Conservation (phyloP, 176 grass and related monocot species). For the Eragrostis curvula region DNA sequence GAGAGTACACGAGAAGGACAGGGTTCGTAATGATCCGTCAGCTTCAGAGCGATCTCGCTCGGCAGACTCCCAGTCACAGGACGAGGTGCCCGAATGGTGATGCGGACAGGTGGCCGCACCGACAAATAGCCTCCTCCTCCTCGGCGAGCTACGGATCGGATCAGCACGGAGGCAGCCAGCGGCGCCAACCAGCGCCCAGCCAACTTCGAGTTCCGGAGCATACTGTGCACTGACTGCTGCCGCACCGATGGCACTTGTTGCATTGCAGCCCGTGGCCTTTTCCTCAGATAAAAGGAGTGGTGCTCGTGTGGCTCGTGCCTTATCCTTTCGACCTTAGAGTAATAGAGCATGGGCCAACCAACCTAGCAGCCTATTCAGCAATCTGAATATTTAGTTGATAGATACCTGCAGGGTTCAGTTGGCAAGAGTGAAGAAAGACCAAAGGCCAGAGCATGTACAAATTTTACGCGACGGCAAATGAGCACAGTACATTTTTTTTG, state of each 20-base stretch:
- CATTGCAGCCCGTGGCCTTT: neutral
- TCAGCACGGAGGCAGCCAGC: neutral
- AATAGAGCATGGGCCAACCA: neutral
- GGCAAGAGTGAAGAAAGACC: neutral
- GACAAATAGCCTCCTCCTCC: neutral
- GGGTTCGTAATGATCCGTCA: conserved; percentile 19
- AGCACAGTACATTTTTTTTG: too few relatives aligned
- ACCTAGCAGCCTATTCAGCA: neutral
- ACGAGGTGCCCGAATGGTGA: neutral
- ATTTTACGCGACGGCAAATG: too few relatives aligned
- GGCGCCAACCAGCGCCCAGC: neutral
- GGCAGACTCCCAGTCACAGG: neutral
- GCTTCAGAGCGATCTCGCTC: neutral
- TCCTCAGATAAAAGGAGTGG: neutral
- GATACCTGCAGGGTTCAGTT: neutral
- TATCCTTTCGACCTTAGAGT: conserved; percentile 16
- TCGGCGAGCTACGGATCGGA: neutral
- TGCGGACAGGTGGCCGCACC: conserved; percentile 28
- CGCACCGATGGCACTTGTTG: conserved; percentile 4
- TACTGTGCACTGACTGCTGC: neutral
- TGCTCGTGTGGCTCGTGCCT: neutral
- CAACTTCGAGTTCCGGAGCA: neutral
- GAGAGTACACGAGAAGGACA: neutral
- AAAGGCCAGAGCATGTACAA: neutral
- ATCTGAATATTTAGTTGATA: neutral